Evolutionary conservation across 257 asterid species (phyloP).

Genomic region (Nicotiana noctiflora): DNA sequence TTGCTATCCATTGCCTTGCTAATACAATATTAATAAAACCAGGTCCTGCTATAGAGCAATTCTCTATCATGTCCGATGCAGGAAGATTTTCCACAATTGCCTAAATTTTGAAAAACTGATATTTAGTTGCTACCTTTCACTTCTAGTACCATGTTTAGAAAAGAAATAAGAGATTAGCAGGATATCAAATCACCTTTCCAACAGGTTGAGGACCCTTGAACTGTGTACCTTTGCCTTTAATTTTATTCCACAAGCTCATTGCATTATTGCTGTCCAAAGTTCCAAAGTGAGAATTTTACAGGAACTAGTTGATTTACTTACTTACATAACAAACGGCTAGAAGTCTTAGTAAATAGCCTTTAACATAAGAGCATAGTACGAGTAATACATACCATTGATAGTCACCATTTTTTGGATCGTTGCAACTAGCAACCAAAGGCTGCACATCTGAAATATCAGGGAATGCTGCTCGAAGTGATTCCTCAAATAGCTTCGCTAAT

Average conservation of each 20-base stretch:
- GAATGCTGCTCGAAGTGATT: constrained; percentile 46
- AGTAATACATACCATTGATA: constrained; percentile 65
- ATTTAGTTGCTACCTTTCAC: not conserved
- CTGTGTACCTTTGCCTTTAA: constrained; percentile 56
- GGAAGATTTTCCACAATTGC: constrained; percentile 78
- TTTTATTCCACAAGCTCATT: constrained; percentile 78
- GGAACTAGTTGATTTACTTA: not conserved
- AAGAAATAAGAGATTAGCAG: not conserved
- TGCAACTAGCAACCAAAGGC: constrained; percentile 68
- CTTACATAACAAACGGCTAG: not conserved
- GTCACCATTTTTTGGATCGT: constrained; percentile 64
- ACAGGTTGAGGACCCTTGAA: constrained; percentile 67
- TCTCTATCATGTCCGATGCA: constrained; percentile 55
- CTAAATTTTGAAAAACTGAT: constrained; percentile 34
- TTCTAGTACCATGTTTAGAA: not conserved
- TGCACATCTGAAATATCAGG: constrained; percentile 53
- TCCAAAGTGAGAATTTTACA: not conserved
- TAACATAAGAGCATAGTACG: not conserved
- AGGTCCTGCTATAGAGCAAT: constrained; percentile 73
- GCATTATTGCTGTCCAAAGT: constrained; percentile 76
- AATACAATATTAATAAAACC: constrained; percentile 75
- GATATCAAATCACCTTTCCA: constrained; percentile 55
- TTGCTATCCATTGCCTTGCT: constrained; percentile 77
- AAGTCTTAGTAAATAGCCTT: not conserved
- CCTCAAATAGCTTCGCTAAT: constrained; percentile 49